Evolutionary conservation across 2,329 filamentous ascomycete genomes (phyloP), one percentile per base, ranked within the genome.

Genomic region (Neopestalotiopsis sp.): DNA sequence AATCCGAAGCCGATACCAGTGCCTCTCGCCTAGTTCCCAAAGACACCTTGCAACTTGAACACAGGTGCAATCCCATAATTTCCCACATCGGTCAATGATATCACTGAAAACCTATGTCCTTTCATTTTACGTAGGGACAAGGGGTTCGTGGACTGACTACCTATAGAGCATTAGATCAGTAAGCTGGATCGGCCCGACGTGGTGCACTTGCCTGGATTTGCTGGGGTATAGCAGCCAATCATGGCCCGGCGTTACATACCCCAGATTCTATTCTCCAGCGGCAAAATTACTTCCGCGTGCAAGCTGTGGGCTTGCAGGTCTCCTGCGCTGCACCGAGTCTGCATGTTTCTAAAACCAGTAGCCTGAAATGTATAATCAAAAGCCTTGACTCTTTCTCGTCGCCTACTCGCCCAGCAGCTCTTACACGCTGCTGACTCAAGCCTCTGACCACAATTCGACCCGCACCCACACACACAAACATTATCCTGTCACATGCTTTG

Each of bases 251-350:
- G 12, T 66, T 14, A 20, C 49, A 66, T 28, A 66, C 52, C 45
- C 64, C 64, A 57, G 64, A 66, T 66, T 49, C 40, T 34, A 34
- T 64, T 64, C 34, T 52, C 61, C 61, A 49, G 61, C 61, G 61
- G 61, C 20, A 64, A 49, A 64, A 64, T 49, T 64, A 49, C 38
- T 40, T 64, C 61, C 61, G 61, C 61, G 61, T 49, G 24, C 40
- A 64, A 34, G 38, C 9, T 42, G 10, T 49, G 61, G 45, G 42
- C 42, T 30, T 28, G 38, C 40, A 28, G n/a, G 34, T 24, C 24
- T 28, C n/a, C 61, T 24, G 34, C 14, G 20, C 42, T 45, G 61
- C 40, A 49, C 28, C 4, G n/a, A n/a, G 38, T 45, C 40, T 64
- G 20, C 20, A 20, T 64, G 38, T 28, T 24, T 64, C 59, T 64